Evolutionary conservation across 2,329 filamentous ascomycete species (phyloP).

Genomic region (Podosphaera xanthii): DNA sequence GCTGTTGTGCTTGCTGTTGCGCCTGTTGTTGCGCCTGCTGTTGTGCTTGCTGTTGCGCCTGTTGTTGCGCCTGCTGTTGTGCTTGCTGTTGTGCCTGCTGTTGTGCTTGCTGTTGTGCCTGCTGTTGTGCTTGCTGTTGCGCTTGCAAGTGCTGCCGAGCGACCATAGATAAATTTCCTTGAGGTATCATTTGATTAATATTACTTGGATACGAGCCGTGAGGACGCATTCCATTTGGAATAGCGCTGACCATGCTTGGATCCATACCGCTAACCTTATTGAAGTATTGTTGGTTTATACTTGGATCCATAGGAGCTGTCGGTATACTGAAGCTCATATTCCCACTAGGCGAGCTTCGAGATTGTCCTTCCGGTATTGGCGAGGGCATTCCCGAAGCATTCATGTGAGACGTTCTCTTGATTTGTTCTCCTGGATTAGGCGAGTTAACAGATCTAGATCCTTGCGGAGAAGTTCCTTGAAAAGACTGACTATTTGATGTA

Average conservation of each 20-base stretch:
- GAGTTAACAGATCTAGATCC: constrained; percentile 44
- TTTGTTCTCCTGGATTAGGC: constrained; percentile 55
- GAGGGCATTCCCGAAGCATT: constrained; percentile 45
- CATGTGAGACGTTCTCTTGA: constrained; percentile 61
- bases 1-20: constrained; percentile 20
- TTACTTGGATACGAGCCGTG: constrained; percentile 42
- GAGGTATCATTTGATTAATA: constrained; percentile 25
- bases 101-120: background rate
- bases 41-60: background rate
- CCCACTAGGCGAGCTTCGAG: constrained; percentile 39
- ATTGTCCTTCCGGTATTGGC: constrained; percentile 48
- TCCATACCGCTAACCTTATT: constrained; percentile 30
- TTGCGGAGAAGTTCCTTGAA: constrained; percentile 48
- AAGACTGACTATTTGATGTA: constrained; percentile 34
- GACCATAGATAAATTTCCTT: constrained; percentile 25
- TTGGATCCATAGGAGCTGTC: constrained; percentile 34
- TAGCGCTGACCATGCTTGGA: constrained; percentile 30
- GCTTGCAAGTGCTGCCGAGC: constrained; percentile 20
- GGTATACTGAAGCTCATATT: constrained; percentile 36
- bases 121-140: background rate
- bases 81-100: constrained; percentile 15
- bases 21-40: constrained; percentile 4
- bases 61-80: background rate
- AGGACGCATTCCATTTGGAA: constrained; percentile 43
- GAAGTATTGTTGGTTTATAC: constrained; percentile 35